Conservation (phyloP, 192 early-diverging fungal genomes). For the Coemansia sp. region DNA sequence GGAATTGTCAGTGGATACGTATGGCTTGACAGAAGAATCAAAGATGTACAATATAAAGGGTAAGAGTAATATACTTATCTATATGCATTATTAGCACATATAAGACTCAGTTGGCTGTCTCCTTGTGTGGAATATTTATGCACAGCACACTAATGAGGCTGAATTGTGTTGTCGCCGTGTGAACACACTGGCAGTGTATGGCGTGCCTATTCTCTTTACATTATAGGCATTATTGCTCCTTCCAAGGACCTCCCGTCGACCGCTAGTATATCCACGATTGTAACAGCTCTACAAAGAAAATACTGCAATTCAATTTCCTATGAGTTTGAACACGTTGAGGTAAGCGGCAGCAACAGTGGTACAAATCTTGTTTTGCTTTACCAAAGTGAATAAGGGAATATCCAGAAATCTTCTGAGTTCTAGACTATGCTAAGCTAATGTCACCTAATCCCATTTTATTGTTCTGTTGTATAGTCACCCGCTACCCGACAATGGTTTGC, state of each 20-base stretch:
- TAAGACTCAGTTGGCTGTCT: not conserved
- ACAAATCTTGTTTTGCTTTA: not conserved
- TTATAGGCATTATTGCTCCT: conserved; percentile 35
- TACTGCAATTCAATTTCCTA: conserved; percentile 85
- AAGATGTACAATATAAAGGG: conserved; percentile 35
- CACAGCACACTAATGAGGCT: not conserved
- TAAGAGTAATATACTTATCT: conserved; percentile 1
- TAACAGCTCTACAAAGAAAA: conserved; percentile 56
- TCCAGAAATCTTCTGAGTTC: not conserved
- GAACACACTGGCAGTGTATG: conserved; percentile 5
- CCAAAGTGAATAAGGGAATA: not conserved
- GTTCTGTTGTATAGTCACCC: conserved; percentile 45
- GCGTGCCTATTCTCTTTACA: not conserved
- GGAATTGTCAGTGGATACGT: conserved; percentile 61
- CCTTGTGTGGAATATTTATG: not conserved
- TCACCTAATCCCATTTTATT: conserved; percentile 2
- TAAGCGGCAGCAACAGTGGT: conserved; percentile 10
- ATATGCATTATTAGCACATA: not conserved
- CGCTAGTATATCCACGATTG: conserved; percentile 30
- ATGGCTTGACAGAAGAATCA: conserved; percentile 69
- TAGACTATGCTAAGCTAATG: not conserved
- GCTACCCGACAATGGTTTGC: conserved; percentile 86
- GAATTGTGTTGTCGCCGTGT: not conserved
- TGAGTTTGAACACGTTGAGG: conserved; percentile 89
- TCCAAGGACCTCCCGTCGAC: conserved; percentile 11